These are phyloP conservation scores for Gnetum montanum DNA, from an alignment of 75 land plant species.

Conservation along the genomic window DNA sequence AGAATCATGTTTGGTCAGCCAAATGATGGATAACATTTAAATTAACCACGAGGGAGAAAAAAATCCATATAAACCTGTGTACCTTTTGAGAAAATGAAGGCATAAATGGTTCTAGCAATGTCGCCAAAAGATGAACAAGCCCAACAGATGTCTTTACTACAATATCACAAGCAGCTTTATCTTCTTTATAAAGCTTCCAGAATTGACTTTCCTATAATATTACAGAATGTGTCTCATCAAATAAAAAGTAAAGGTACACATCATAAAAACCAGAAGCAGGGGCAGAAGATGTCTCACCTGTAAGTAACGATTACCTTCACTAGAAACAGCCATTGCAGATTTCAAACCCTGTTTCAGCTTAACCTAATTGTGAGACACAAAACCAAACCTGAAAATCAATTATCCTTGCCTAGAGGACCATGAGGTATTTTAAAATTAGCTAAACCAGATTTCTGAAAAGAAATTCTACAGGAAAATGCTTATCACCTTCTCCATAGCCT, in stretches of 20 bases:
- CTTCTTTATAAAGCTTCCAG: constrained; percentile 94
- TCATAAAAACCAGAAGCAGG: not conserved
- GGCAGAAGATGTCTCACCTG: constrained; percentile 60
- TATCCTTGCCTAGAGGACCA: too few species aligned
- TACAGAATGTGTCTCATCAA: not conserved
- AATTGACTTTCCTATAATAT: constrained; percentile 67
- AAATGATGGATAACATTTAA: too few species aligned
- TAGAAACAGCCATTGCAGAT: constrained; percentile 78
- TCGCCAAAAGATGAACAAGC: constrained; percentile 79
- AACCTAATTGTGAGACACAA: constrained; percentile 35
- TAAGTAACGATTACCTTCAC: constrained; percentile 79
- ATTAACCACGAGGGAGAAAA: not conserved
- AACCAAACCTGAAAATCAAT: too few species aligned
- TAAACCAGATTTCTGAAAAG: too few species aligned
- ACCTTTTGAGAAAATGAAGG: constrained; percentile 90
- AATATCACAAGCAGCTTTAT: constrained; percentile 55
- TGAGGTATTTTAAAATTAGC: too few species aligned
- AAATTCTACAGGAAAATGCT: not conserved
- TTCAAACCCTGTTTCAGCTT: constrained; percentile 85
- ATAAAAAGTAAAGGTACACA: not conserved
- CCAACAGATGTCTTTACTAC: constrained; percentile 79
- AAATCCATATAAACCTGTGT: too few species aligned
- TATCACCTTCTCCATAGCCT: constrained; percentile 90
- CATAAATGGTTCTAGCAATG: constrained; percentile 88
- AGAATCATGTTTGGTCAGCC: too few species aligned